Conservation (phyloP, 2,329 filamentous ascomycete genomes). For the Pyrenophora graminea region DNA sequence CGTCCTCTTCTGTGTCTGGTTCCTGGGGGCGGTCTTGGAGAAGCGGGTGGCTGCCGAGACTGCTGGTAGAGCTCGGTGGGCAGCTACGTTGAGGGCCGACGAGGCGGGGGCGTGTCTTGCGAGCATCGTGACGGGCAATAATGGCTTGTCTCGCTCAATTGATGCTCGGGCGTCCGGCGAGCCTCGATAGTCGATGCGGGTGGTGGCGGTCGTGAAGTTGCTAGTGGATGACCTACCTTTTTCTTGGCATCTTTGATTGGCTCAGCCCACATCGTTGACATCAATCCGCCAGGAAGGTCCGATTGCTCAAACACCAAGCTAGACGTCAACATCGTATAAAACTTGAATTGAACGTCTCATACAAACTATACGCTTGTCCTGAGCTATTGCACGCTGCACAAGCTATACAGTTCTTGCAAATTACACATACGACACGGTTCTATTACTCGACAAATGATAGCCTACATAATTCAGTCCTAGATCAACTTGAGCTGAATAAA, state of each 20-base stretch:
- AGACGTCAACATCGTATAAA: not conserved
- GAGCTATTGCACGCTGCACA: too few relatives aligned
- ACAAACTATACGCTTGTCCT: too few relatives aligned
- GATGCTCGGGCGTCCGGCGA: constrained; percentile 38
- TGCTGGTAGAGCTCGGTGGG: constrained; percentile 49
- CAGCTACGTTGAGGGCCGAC: constrained; percentile 47
- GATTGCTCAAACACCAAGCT: constrained; percentile 1
- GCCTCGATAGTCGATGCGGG: constrained; percentile 33
- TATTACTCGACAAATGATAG: too few relatives aligned
- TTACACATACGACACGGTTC: too few relatives aligned
- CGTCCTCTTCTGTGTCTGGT: constrained; percentile 63
- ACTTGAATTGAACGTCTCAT: too few relatives aligned
- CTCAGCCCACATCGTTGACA: constrained; percentile 24
- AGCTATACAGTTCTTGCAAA: too few relatives aligned
- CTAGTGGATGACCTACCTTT: constrained; percentile 23
- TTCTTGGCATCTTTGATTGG: constrained; percentile 27
- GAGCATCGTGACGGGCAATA: constrained; percentile 45
- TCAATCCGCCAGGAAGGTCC: constrained; percentile 17
- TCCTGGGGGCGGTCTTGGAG: constrained; percentile 48
- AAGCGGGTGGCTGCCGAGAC: constrained; percentile 45
- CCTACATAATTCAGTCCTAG: too few relatives aligned
- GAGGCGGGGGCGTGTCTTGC: constrained; percentile 47
- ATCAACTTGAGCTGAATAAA: too few relatives aligned
- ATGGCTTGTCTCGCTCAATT: constrained; percentile 43
- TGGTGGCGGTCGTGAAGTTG: constrained; percentile 40